Percentiles rank a stretch among this genome's conserved stretches.
Evolutionary conservation across 2,329 filamentous ascomycete genomes (phyloP).

Genomic region (Trichoderma koningii): DNA sequence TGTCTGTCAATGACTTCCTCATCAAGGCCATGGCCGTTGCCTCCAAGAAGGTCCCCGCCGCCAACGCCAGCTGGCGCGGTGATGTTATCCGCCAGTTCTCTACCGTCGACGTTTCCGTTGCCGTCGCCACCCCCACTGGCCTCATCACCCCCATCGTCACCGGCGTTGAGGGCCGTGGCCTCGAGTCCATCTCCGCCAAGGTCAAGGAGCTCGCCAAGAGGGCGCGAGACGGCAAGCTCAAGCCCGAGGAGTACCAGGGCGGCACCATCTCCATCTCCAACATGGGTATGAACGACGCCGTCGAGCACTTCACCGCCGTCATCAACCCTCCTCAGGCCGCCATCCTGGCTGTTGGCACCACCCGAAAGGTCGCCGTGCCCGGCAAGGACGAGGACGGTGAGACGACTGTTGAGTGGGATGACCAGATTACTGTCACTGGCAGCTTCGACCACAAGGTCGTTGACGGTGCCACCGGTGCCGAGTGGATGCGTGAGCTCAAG

Average conservation of each 20-base stretch:
- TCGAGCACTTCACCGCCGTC: constrained; percentile 96
- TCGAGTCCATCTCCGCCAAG: constrained; percentile 81
- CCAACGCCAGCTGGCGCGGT: constrained; percentile 93
- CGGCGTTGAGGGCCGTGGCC: constrained; percentile 81
- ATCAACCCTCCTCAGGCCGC: constrained; percentile 98
- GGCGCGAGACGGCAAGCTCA: constrained; percentile 94
- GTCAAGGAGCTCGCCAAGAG: constrained; percentile 98
- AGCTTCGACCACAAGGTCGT: constrained; percentile 99
- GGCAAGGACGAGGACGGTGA: constrained; percentile 82
- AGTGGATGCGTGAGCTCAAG: constrained; percentile 97
- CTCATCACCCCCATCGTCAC: constrained; percentile 98
- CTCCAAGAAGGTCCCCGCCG: constrained; percentile 88
- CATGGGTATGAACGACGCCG: constrained; percentile 98
- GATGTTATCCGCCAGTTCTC: constrained; percentile 92
- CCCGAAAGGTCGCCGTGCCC: constrained; percentile 91
- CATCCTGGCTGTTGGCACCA: constrained; percentile 92
- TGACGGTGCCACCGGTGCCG: constrained; percentile 91
- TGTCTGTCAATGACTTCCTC: constrained; percentile 99
- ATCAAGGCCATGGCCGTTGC: constrained; percentile 93
- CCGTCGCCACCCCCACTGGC: constrained; percentile 87
- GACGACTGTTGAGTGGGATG: constrained; percentile 80
- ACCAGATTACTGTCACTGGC: constrained; percentile 91
- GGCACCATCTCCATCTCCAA: constrained; percentile 99
- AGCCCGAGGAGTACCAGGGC: constrained; percentile 99
- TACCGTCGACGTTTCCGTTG: constrained; percentile 91